Percentiles rank a stretch among this genome's conserved stretches.
phyloP scores from a whole-genome alignment of 1,284 basidiomycete species.

The Polyporus tsugae region DNA sequence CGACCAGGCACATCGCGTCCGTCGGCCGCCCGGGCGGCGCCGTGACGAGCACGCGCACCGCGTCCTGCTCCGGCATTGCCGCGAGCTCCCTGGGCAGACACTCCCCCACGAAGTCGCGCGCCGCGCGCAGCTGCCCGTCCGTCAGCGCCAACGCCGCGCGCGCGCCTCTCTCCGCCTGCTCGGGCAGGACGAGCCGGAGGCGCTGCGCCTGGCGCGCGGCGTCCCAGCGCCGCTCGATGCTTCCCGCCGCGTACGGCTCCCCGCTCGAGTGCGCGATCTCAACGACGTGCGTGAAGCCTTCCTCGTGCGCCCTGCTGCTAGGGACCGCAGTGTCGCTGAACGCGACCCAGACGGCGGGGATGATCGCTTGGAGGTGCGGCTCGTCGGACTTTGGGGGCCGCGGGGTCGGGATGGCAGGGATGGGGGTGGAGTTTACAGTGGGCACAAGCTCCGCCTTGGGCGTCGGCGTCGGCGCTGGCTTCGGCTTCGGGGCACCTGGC shows the following conservation, averaged over 20 bases:
- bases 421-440: constrained; percentile 2
- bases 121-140: constrained; percentile 39
- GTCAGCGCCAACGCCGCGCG: constrained; percentile 38
- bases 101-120: constrained; percentile 42
- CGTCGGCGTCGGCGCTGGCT: constrained; percentile 16
- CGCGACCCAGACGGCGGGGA: constrained; percentile 38
- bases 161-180: constrained; percentile 12
- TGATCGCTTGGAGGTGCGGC: constrained; percentile 36
- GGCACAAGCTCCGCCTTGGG: constrained; percentile 4
- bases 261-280: constrained; percentile 32
- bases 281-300: constrained; percentile 41
- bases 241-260: constrained; percentile 18
- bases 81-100: constrained; percentile 33
- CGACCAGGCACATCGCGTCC: constrained; percentile 39
- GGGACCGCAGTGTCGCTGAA: constrained; percentile 21
- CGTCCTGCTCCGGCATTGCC: constrained; percentile 16
- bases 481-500: constrained; percentile 5
- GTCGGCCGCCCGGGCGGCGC: constrained; percentile 38
- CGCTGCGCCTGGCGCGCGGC: constrained; percentile 31
- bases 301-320: constrained; percentile 21
- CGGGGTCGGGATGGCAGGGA: constrained; percentile 15
- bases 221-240: constrained; percentile 27
- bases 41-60: constrained; percentile 37
- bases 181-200: constrained; percentile 26
- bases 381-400: constrained; percentile 28